Base-by-base conservation (phyloP, 805 yeast species). In the Komagataella phaffii region DNA sequence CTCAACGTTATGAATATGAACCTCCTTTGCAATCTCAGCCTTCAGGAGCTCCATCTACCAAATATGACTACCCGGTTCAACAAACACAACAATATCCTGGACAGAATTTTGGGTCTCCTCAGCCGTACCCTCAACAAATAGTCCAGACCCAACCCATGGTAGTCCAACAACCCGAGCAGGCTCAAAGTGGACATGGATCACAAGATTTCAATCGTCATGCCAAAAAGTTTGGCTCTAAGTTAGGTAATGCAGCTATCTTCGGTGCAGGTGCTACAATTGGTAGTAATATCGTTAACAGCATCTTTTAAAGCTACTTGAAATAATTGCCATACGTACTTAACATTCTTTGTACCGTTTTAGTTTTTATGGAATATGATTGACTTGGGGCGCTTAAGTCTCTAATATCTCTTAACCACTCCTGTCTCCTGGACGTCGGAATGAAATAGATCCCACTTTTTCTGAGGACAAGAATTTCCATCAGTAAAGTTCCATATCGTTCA, bases 241-340 rank as follows among this genome's bases (percentile, higher is more conserved):
- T 90, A 53, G 96, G 96, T 54, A 81, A 88, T 58, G 95, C 97
- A n/a, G 90, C 95, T 43, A 79, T 90, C 49, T 91, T 88, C 57
- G 97, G 97, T 67, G 96, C 96, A 7, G 98, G 98, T 72, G 96
- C 97, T 45, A 83, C 96, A 1, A 73, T 90, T 51, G 98, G 98
- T 61, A 76, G 87, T 47, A 88, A 85, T 60, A 59, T 91, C 50
- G 87, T 90, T 45, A 80, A 85, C 60, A 75, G 86, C 46, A 83
- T 87, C 54, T 81, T 84, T 58, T 81, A 67, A 63, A 47, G 12
- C 23, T 44, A 44, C 6, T 30, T 10, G 1, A 62, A 46, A 48
- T 58, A 61, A 7, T 21, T 40, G 3, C 77, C 75, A 61, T 84
- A 85, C 54, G 74, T 75, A 58, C 80, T 79, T 75, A 86, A 80